These are phyloP conservation scores for Sphaerulina populicola DNA, from an alignment of 2,329 filamentous ascomycete species.

Conservation along the genomic window DNA sequence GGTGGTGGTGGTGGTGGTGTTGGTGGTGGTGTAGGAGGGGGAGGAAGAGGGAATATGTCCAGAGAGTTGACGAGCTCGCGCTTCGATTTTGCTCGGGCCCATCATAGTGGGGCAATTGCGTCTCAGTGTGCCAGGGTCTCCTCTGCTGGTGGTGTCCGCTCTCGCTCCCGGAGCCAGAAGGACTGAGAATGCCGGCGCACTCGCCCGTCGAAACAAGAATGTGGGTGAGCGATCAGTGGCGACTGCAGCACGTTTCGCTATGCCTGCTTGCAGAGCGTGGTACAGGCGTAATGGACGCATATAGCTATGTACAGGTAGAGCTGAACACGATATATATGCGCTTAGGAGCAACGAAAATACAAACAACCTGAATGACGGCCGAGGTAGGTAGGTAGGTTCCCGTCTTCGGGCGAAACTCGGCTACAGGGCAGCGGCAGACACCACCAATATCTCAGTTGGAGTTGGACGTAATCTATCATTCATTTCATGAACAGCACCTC, in stretches of 20 bases:
- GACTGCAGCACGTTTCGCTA: slow-evolving; percentile 12
- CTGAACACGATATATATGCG: background rate
- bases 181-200: background rate
- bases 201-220: slow-evolving; percentile 7
- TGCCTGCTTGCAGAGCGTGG: slow-evolving; percentile 5
- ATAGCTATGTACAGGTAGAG: slow-evolving; percentile 3
- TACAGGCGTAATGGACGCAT: slow-evolving; percentile 15
- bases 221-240: slow-evolving; percentile 7
- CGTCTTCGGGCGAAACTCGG: slow-evolving; percentile 3
- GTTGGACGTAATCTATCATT: background rate
- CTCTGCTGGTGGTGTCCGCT: slow-evolving; percentile 8
- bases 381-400: slow-evolving; percentile 4
- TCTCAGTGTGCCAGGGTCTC: slow-evolving; percentile 14
- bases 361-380: slow-evolving; percentile 2
- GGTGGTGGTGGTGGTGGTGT: background rate
- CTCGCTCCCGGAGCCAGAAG: too few relatives aligned
- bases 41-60: slow-evolving; percentile 13
- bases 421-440: background rate
- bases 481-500: background rate
- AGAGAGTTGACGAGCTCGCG: slow-evolving; percentile 14
- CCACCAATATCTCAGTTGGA: background rate
- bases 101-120: slow-evolving; percentile 20
- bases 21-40: slow-evolving; percentile 12
- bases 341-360: background rate
- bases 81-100: slow-evolving; percentile 23